Percentiles rank a stretch among this genome's conserved stretches.
Conservation (phyloP, 2,329 filamentous ascomycete genomes). For the Biscogniauxia mediterranea region DNA sequence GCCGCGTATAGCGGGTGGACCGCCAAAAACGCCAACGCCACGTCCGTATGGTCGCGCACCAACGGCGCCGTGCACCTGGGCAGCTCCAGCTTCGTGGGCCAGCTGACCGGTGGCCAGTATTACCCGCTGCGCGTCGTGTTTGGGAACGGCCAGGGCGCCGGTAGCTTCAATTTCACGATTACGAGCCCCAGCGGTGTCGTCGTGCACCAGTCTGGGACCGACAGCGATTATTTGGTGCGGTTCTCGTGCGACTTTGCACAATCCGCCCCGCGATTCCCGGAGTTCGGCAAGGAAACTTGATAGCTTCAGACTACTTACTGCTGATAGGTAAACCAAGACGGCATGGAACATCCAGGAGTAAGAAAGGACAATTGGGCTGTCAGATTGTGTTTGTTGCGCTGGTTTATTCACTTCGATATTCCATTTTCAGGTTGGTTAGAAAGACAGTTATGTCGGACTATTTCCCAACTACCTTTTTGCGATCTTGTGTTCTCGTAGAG, state of each 20-base stretch:
- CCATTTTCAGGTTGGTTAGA: not conserved
- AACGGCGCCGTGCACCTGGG: conserved; percentile 13
- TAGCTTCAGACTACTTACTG: not conserved
- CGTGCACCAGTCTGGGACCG: conserved; percentile 14
- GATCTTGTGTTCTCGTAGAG: not conserved
- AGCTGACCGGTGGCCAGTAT: conserved; percentile 13
- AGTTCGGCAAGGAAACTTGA: conserved; percentile 11
- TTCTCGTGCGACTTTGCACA: conserved; percentile 10
- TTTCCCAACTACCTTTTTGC: not conserved
- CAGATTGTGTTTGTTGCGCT: not conserved
- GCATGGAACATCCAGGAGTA: not conserved
- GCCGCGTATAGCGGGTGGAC: conserved; percentile 24
- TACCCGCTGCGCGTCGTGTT: conserved; percentile 17
- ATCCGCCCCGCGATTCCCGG: conserved; percentile 9
- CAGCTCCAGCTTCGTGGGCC: conserved; percentile 13
- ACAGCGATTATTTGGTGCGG: conserved; percentile 14
- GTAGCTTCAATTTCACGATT: conserved; percentile 16
- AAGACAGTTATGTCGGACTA: not conserved
- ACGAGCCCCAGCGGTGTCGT: conserved; percentile 18
- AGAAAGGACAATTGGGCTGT: not conserved
- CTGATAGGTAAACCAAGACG: not conserved
- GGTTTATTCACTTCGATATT: not conserved
- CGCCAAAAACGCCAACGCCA: conserved; percentile 19
- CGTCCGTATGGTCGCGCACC: conserved; percentile 18
- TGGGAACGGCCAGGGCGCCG: conserved; percentile 12